phyloP scores from a whole-genome alignment of 2,329 filamentous ascomycete species.

The Monilinia polystroma region DNA sequence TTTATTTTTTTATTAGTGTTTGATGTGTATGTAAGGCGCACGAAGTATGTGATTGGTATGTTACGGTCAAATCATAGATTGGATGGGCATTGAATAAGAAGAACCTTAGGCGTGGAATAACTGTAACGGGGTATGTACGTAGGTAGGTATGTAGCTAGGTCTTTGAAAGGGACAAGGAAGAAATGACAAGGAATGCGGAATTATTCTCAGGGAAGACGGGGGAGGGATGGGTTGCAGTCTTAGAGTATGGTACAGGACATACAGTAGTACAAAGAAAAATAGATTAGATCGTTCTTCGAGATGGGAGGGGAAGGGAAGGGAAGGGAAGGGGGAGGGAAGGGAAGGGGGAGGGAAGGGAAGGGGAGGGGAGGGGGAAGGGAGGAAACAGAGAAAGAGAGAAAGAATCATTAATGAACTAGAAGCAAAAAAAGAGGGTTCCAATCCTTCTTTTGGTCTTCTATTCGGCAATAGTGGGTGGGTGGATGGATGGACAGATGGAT shows the following conservation, averaged over 20 bases:
- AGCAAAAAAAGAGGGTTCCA: conserved; percentile 9
- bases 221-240: neutral
- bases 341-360: neutral
- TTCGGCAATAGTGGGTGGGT: conserved; percentile 20
- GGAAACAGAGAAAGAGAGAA: too few relatives aligned
- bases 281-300: neutral
- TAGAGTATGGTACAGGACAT: too few relatives aligned
- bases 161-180: neutral
- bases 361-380: neutral
- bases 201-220: neutral
- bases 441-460: conserved; percentile 23
- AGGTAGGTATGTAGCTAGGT: neutral
- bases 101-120: neutral
- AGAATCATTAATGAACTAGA: neutral
- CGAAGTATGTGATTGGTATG: neutral
- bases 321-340: neutral
- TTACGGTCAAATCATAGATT: neutral
- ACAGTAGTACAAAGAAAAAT: neutral
- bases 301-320: neutral
- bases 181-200: conserved; percentile 17
- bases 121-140: neutral
- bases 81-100: neutral
- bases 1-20: neutral
- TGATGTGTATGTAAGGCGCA: neutral
- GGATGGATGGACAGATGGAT: too few relatives aligned